Percentiles rank a stretch among this genome's conserved stretches.
Evolutionary conservation across 225 moss, liverwort and hornwort species (phyloP).

Genomic region (Marchantia paleacea): DNA sequence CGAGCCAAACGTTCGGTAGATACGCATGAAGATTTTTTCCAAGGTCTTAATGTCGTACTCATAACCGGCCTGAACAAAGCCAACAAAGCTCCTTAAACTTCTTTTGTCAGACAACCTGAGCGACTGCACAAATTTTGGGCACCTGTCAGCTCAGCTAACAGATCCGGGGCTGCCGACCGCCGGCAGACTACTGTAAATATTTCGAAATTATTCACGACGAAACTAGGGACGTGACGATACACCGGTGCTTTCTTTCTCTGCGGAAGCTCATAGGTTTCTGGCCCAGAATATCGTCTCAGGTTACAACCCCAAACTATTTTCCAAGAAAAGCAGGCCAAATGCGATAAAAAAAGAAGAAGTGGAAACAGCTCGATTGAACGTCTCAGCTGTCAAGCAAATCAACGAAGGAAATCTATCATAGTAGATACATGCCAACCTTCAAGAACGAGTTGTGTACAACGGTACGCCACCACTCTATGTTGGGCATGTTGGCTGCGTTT

Average conservation of each 20-base stretch:
- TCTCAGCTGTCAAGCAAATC: not conserved
- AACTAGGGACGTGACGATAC: no score
- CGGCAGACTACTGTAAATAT: not conserved
- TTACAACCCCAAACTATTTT: not conserved
- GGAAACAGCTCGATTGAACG: no score
- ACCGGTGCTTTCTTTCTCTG: no score
- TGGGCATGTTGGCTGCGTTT: constrained; percentile 53
- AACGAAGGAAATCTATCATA: not conserved
- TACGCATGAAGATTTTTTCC: constrained; percentile 65
- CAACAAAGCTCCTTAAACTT: not conserved
- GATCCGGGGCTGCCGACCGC: not conserved
- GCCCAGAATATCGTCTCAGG: no score
- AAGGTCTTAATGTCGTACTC: constrained; percentile 54
- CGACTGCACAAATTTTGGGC: not conserved
- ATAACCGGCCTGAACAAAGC: constrained; percentile 70
- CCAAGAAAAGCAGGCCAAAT: not conserved
- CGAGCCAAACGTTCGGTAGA: constrained; percentile 76
- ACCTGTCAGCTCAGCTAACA: no score
- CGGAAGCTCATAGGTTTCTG: no score
- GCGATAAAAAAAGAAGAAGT: not conserved
- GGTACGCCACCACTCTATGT: constrained; percentile 84
- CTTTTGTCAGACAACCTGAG: not conserved
- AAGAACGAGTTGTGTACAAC: constrained; percentile 83
- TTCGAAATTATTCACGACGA: no score
- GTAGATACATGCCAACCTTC: constrained; percentile 44